Evolutionary conservation across 352 stramenopile genomes (phyloP).

Genomic region (Pythium volutum): DNA sequence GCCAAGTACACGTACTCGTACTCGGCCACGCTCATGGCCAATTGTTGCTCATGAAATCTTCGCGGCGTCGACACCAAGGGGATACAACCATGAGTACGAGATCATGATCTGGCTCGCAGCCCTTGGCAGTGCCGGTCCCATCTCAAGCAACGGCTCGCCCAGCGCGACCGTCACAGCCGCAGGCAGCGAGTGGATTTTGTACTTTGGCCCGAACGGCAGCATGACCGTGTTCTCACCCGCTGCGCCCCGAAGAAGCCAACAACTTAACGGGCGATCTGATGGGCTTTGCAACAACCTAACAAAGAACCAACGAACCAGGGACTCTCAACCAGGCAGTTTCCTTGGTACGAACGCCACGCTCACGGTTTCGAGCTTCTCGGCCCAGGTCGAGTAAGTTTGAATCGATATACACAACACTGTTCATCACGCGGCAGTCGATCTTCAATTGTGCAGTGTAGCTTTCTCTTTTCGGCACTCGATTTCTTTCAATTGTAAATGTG

Average conservation of each 20-base stretch:
- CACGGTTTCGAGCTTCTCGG: no score
- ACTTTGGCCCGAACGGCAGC: conserved; percentile 35
- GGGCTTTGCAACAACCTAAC: conserved; percentile 25
- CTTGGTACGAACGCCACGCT: no score
- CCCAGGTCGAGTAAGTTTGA: no score
- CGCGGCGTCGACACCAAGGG: conserved; percentile 24
- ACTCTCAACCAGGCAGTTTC: conserved; percentile 6
- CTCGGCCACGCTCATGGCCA: conserved; percentile 32
- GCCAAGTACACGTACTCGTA: conserved; percentile 39
- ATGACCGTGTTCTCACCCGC: conserved; percentile 37
- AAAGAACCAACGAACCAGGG: conserved; percentile 11
- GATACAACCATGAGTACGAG: conserved; percentile 28
- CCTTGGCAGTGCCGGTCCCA: conserved; percentile 30
- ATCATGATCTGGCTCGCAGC: conserved; percentile 39
- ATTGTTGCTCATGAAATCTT: conserved; percentile 40
- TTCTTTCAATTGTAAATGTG: no score
- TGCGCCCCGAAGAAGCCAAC: conserved; percentile 22
- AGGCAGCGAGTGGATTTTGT: conserved; percentile 22
- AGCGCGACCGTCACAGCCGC: conserved; percentile 27
- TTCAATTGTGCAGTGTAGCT: no score
- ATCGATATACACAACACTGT: no score
- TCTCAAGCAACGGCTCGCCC: conserved; percentile 29
- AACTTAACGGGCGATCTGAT: conserved; percentile 34
- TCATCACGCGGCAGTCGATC: no score
- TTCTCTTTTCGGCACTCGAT: no score